Evolutionary conservation across 1,139 yeast genomes (phyloP).

Genomic region (Scheffersomyces titani): DNA sequence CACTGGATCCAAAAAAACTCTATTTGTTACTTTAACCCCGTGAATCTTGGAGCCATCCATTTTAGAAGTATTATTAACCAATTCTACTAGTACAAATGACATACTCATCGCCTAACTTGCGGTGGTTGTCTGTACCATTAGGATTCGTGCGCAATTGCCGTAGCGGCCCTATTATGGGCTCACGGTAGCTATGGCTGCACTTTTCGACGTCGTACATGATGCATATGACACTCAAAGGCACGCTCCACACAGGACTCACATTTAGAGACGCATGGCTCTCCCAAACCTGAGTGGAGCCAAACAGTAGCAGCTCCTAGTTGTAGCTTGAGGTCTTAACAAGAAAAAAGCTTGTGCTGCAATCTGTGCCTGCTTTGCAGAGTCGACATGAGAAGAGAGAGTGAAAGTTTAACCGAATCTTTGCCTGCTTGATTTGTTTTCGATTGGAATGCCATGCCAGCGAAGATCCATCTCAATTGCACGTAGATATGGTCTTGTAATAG

Average conservation of each 20-base stretch:
- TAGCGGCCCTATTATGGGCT: neutral
- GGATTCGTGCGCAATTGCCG: neutral
- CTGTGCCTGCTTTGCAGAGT: neutral
- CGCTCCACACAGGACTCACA: neutral
- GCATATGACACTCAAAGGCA: neutral
- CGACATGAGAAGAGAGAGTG: neutral
- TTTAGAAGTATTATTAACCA: too few relatives aligned
- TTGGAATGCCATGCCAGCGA: neutral
- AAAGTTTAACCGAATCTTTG: neutral
- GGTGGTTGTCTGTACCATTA: neutral
- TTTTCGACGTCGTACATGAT: neutral
- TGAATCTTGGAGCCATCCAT: neutral
- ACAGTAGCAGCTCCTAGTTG: neutral
- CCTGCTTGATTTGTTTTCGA: neutral
- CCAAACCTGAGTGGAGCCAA: neutral
- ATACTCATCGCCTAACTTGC: neutral
- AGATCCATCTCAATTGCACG: neutral
- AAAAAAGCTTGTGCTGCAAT: neutral
- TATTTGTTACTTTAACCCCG: neutral
- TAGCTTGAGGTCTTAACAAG: neutral
- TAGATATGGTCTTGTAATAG: neutral
- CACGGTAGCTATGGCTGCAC: neutral
- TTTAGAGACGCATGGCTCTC: neutral
- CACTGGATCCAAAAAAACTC: neutral
- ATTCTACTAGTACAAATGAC: too few relatives aligned